Base-by-base conservation (phyloP, 192 early-diverging fungal species). In the Geosiphon pyriformis region DNA sequence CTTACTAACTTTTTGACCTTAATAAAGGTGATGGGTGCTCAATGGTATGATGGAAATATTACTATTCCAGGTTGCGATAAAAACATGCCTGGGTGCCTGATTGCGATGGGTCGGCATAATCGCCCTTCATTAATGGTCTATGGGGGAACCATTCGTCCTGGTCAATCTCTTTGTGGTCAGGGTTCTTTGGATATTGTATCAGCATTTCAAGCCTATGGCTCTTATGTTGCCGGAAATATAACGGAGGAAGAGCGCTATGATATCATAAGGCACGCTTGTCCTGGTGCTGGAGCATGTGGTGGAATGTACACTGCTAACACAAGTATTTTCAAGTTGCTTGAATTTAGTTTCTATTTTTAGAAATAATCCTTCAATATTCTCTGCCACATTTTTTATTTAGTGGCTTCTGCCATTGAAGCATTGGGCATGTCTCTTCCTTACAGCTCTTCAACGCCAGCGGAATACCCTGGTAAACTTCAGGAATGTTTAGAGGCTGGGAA, bases 271-370 rank as follows among this genome's bases (percentile, higher is more conserved):
- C 62, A 90, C 61, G 75, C 90, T 12, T 92, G 89, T 59, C 89
- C 89, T 1, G 97, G 97, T 31, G 84, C 95, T 34, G 97, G 97
- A 61, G 94, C 94, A 15, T 99, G 97, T 78, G 97, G 97, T 71
- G 97, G 97, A 56, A 99, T 99, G 97, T 96, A 94, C 78, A 97
- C 95, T 2, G 95, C 95, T 48, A 97, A 97, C 76, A 94, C 93
- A 18, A 95, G 88, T 90, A 82, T 42, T 81, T 76, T 20, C 1
- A 55, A 1, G 12, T 20, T 23, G 1, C 8, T 20, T 29, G 10
- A 29, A 37, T 65, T 37, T 20, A 27, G 23, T 30, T 55, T 53
- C 29, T 34, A 27, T 56, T 35, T 55, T 30, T 64, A 8, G 32
- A 23, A 35, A 0, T 34, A 17, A 20, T 61, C 26, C 32, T 54